Percentiles rank a stretch among this genome's conserved stretches.
Evolutionary conservation across 2,329 filamentous ascomycete species (phyloP).

Genomic region (Diaporthe amygdali): DNA sequence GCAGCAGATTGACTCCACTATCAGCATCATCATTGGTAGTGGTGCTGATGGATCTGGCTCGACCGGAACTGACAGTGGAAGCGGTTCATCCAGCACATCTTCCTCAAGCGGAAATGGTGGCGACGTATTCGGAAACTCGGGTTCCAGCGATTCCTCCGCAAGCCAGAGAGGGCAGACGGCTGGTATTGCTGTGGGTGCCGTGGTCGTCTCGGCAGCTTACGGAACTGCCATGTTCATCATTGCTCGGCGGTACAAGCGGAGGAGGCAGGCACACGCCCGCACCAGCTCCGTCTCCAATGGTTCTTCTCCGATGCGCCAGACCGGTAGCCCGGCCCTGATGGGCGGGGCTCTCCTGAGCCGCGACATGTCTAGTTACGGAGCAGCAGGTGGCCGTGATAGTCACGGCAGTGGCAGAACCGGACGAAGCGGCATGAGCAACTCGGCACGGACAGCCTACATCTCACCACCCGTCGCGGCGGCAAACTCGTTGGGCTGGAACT

Average conservation of each 20-base stretch:
- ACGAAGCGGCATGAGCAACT: conserved; percentile 56
- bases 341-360: conserved; percentile 68
- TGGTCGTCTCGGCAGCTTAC: conserved; percentile 82
- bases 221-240: conserved; percentile 94
- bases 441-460: conserved; percentile 69
- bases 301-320: conserved; percentile 61
- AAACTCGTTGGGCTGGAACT: conserved; percentile 97
- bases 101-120: conserved; percentile 34
- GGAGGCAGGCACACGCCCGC: conserved; percentile 77
- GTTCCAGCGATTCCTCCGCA: conserved; percentile 50
- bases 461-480: conserved; percentile 90
- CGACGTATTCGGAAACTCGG: conserved; percentile 39
- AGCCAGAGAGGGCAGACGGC: conserved; percentile 67
- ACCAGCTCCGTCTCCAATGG: conserved; percentile 72
- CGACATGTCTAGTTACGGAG: conserved; percentile 61
- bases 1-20: conserved; percentile 80
- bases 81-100: conserved; percentile 40
- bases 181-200: conserved; percentile 77
- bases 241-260: conserved; percentile 87
- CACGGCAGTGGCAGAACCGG: conserved; percentile 66
- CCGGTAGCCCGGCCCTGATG: conserved; percentile 68
- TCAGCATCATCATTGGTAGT: conserved; percentile 65
- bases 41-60: conserved; percentile 43
- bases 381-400: conserved; percentile 57
- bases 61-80: conserved; percentile 43